Evolutionary conservation across 352 stramenopile genomes (phyloP).

Genomic region (Thraustochytrium sp.): DNA sequence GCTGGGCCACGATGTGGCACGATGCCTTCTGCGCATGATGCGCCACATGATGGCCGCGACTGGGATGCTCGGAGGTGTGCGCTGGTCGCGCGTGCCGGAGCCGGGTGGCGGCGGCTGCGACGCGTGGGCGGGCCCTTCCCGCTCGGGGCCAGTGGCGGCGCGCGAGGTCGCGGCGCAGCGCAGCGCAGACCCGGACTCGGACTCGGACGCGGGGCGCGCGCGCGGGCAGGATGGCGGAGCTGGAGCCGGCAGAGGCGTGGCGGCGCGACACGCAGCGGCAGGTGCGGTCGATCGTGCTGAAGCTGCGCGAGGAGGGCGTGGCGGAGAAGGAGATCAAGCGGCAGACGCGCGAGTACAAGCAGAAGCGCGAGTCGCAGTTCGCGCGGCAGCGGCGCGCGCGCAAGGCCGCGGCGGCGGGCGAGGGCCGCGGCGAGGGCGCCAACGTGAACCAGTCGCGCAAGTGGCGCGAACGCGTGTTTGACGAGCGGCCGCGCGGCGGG

Average conservation of each 20-base stretch:
- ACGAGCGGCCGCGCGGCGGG: not conserved
- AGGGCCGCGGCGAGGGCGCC: not conserved
- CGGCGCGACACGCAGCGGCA: not conserved
- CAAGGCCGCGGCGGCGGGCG: not conserved
- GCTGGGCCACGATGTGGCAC: too few species aligned
- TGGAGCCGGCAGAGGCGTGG: not conserved
- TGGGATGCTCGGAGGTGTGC: too few species aligned
- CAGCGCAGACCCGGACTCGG: too few species aligned
- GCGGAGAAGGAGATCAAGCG: not conserved
- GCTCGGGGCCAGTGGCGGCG: too few species aligned
- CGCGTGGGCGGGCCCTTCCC: too few species aligned
- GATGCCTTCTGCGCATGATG: too few species aligned
- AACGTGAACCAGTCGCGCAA: not conserved
- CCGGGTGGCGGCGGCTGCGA: too few species aligned
- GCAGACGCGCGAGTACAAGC: not conserved
- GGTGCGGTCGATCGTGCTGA: not conserved
- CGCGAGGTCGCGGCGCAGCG: too few species aligned
- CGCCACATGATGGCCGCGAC: too few species aligned
- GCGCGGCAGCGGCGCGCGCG: not conserved
- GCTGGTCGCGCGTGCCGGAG: too few species aligned
- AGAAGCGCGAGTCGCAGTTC: not conserved
- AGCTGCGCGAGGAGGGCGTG: not conserved
- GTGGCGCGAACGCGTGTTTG: not conserved
- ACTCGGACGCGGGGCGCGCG: too few species aligned
- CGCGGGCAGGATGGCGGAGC: too few species aligned